Evolutionary conservation across 345 rosid species (phyloP).

Genomic region (Eucalyptus regnans): DNA sequence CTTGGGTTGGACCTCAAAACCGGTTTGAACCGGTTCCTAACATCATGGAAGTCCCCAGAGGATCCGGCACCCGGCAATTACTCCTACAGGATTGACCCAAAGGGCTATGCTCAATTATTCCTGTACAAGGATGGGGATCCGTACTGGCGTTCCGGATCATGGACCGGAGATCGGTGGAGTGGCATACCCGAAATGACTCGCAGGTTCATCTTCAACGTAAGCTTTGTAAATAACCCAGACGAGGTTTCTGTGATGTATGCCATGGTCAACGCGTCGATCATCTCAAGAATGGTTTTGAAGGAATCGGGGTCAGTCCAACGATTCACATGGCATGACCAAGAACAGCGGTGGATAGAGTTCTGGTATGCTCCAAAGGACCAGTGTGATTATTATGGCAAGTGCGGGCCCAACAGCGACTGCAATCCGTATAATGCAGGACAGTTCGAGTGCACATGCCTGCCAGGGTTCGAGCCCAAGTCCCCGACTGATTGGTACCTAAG

Average conservation of each 20-base stretch:
- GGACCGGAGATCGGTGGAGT: conserved; percentile 63
- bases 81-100: not conserved
- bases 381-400: conserved; percentile 46
- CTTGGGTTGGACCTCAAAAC: conserved; percentile 1
- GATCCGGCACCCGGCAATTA: conserved; percentile 8
- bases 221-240: conserved; percentile 13
- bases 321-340: conserved; percentile 31
- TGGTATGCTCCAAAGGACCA: conserved; percentile 43
- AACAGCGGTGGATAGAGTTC: conserved; percentile 27
- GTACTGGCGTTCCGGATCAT: conserved; percentile 54
- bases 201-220: conserved; percentile 19
- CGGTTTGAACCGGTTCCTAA: not conserved
- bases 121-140: conserved; percentile 17
- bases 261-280: conserved; percentile 5
- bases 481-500: conserved; percentile 33
- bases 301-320: conserved; percentile 35
- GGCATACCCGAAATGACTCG: conserved; percentile 54
- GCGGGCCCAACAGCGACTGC: conserved; percentile 31
- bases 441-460: conserved; percentile 46
- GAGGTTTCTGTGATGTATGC: conserved; percentile 24
- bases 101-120: conserved; percentile 21
- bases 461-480: conserved; percentile 51
- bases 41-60: conserved; percentile 11
- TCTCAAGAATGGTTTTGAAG: conserved; percentile 37
- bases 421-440: conserved; percentile 1